Percentiles rank a stretch among this genome's conserved stretches.
Conservation (phyloP, 2,329 filamentous ascomycete species). For the Botrytis fabae region DNA sequence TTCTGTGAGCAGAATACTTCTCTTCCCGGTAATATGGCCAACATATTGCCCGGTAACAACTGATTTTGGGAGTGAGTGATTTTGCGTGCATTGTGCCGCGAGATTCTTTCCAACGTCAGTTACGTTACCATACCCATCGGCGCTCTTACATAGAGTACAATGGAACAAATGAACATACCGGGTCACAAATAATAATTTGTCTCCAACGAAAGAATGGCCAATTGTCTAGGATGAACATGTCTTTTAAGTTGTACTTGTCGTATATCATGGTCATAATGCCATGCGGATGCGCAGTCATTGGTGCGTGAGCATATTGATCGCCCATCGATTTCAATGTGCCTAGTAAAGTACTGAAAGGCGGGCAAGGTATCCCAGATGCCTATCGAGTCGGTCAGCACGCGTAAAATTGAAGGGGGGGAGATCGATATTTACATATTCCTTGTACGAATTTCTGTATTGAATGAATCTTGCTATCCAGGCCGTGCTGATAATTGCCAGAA, state of each 20-base stretch:
- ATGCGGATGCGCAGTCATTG: slow-evolving; percentile 17
- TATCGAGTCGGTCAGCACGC: not conserved
- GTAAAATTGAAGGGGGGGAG: not conserved
- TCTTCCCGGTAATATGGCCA: slow-evolving; percentile 25
- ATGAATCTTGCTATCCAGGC: not conserved
- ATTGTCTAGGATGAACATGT: slow-evolving; percentile 20
- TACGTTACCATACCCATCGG: not conserved
- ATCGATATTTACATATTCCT: slow-evolving; percentile 3
- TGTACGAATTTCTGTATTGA: slow-evolving; percentile 14
- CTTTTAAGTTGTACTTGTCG: slow-evolving; percentile 9
- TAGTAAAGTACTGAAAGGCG: slow-evolving; percentile 16
- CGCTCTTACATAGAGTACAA: not conserved
- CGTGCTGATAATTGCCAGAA: not conserved
- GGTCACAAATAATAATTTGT: slow-evolving; percentile 22
- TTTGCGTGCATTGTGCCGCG: slow-evolving; percentile 22
- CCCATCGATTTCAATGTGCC: slow-evolving; percentile 17
- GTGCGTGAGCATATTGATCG: slow-evolving; percentile 16
- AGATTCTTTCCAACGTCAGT: slow-evolving; percentile 5
- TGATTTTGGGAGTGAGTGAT: slow-evolving; percentile 15
- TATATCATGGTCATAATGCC: slow-evolving; percentile 24
- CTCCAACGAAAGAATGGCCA: slow-evolving; percentile 21
- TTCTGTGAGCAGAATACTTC: slow-evolving; percentile 29
- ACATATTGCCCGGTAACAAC: not conserved
- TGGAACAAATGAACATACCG: slow-evolving; percentile 1
- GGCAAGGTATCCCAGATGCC: slow-evolving; percentile 14